Evolutionary conservation across 345 rosid genomes (phyloP), one percentile per base, ranked within the genome.

Genomic region (Tarenaya hassleriana): DNA sequence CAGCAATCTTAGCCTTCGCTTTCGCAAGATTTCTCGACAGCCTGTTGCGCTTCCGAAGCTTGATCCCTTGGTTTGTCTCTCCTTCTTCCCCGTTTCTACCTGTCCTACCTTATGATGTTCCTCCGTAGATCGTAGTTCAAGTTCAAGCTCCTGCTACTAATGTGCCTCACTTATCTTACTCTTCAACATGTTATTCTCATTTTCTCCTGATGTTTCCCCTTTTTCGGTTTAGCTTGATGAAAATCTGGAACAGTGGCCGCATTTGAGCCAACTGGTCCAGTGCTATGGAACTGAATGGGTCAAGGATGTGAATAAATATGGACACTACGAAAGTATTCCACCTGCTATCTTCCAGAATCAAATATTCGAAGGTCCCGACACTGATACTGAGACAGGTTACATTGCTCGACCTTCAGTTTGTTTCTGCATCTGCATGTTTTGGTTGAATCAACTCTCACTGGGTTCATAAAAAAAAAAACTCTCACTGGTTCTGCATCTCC

Each of bases 281-380:
- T 92, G 97, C 68, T 92, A 85, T 32, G 79, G 63, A 64, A 69
- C 94, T 49, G 97, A 92, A 34, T 92, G 94, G 98, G 79, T 88
- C 10, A 92, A 88, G 55, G 98, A 88, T 77, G 97, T 83, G 17
- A 71, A 70, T 61, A 92, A 92, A 70, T 92, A 92, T 61, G 98
- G 98, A 13, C 97, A 85, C 42, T 88, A 83, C 32, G 94, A 92
- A 50, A 52, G 72, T 60, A 52, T 69, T 27, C 48, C 81, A 19
- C 85, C 78, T n/a, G 78, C 68, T 48, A 52, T 81, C 47, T 82
- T 92, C 60, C 94, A 75, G 21, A 85, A 51, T 67, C 98, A 92
- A 72, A 78, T 92, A 50, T 92, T 79, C 64, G 98, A 92, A 78
- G 98, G 95, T 11, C 97, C 95, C 0, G 98, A 92, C 62, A 92